Evolutionary conservation across 148 eudicot species (phyloP).

Genomic region (Rheum nobile): DNA sequence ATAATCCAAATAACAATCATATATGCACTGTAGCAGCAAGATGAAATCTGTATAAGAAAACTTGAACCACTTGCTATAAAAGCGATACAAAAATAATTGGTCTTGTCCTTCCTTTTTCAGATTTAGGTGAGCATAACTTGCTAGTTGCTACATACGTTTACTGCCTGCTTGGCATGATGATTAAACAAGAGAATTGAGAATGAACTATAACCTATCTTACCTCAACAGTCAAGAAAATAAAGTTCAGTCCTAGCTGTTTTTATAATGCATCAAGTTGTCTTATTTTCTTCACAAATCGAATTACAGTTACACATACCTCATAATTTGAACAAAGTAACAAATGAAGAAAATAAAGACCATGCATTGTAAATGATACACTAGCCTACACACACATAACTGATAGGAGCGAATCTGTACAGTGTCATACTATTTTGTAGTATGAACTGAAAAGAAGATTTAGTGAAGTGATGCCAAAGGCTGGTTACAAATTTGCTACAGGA

Average conservation of each 20-base stretch:
- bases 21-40: background rate
- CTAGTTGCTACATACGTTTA: background rate
- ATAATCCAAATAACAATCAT: background rate
- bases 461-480: too few relatives aligned
- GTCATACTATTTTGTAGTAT: background rate
- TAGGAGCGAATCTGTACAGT: background rate
- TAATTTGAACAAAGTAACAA: background rate
- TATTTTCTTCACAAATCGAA: background rate
- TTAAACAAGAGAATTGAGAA: background rate
- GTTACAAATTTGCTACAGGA: too few relatives aligned
- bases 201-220: background rate
- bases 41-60: background rate
- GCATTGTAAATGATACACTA: background rate
- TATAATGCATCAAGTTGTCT: background rate
- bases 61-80: background rate
- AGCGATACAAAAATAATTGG: background rate
- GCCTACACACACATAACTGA: background rate
- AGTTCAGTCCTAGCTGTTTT: background rate
- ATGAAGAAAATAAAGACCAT: background rate
- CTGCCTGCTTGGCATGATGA: background rate
- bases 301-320: background rate
- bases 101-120: background rate
- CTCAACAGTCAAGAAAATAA: too few relatives aligned
- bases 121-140: background rate
- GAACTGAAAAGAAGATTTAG: background rate